Evolutionary conservation across 139 green algal genomes (phyloP), one percentile per base, ranked within the genome.

Genomic region (Medakamo hakoo): DNA sequence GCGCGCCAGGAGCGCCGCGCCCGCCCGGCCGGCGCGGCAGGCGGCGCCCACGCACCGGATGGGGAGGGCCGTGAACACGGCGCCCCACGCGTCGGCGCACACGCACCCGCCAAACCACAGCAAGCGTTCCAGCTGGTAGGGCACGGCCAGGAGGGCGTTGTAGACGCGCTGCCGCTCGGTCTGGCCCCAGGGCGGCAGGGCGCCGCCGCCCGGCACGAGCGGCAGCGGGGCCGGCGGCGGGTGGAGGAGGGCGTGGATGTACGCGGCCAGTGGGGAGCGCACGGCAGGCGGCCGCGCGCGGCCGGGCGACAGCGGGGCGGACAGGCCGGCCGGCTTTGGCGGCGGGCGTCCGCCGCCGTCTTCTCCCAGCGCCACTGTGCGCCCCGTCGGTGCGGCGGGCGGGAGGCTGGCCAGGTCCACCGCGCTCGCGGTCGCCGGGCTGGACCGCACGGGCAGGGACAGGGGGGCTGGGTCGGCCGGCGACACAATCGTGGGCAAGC

Each of bases 111-210:
- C 83, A 65, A 89, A 87, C 62, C 66, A 72, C n/a, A 94, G 72
- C 23, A 95, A 72, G 2, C 86, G 71, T 70, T 95, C 88, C 60
- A 94, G 72, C 68, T 95, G 87, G 48, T 81, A 92, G 21, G 88
- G 88, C 29, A 94, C 85, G 58, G 80, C 78, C 25, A 91, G 49
- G 18, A 95, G 64, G 24, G 86, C 88, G 67, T 94, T 94, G 79
- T 95, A 94, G 57, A 90, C 83, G 61, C 81, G 40, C 27, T 90
- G 81, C 3, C 83, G 68, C 65, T 90, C 81, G 32, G 83, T 87
- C 69, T 90, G 83, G 0, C 83, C 72, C 81, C 81, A 90, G 9
- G 40, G n/a, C n/a, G n/a, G n/a, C n/a, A n/a, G n/a, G n/a, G n/a
- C n/a, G n/a, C n/a, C n/a, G n/a, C n/a, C n/a, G n/a, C n/a, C n/a